A percentile compares a stretch with the other conserved stretches of the same genome.
Conservation (phyloP, 73 alveolate genomes). For the Diophrys sp. region DNA sequence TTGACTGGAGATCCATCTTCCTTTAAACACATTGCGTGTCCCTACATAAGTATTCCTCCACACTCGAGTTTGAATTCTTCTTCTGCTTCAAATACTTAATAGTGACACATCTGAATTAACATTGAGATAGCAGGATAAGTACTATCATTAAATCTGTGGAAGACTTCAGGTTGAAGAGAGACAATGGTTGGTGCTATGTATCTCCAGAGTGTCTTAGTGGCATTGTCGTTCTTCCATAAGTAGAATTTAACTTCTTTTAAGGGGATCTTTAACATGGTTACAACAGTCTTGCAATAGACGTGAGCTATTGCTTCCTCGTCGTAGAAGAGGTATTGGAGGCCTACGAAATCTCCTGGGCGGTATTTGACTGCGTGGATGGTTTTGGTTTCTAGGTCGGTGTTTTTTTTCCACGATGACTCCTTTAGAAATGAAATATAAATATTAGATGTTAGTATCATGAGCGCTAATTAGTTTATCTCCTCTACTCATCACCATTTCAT, state of each 20-base stretch:
- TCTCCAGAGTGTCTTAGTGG: neutral
- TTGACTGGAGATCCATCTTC: neutral
- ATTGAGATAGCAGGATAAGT: neutral
- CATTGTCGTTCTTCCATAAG: neutral
- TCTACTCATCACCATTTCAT: neutral
- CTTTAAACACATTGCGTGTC: neutral
- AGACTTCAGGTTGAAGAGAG: neutral
- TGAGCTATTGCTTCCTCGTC: neutral
- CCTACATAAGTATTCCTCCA: neutral
- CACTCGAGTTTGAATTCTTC: neutral
- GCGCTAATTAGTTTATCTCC: neutral
- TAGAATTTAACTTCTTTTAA: neutral
- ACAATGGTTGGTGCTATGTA: neutral
- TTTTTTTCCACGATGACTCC: conserved; percentile 20
- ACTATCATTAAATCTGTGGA: neutral
- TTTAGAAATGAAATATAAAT: conserved; percentile 9
- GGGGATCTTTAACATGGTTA: neutral
- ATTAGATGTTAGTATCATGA: neutral
- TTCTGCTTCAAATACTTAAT: neutral
- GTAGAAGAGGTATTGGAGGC: neutral
- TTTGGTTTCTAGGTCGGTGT: no score
- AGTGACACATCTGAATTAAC: neutral
- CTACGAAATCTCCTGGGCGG: conserved; percentile 3
- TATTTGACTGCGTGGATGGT: conserved; percentile 14
- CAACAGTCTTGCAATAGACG: neutral